Evolutionary conservation across 306 rosid species (phyloP).

Genomic region (Medicago lupulina): DNA sequence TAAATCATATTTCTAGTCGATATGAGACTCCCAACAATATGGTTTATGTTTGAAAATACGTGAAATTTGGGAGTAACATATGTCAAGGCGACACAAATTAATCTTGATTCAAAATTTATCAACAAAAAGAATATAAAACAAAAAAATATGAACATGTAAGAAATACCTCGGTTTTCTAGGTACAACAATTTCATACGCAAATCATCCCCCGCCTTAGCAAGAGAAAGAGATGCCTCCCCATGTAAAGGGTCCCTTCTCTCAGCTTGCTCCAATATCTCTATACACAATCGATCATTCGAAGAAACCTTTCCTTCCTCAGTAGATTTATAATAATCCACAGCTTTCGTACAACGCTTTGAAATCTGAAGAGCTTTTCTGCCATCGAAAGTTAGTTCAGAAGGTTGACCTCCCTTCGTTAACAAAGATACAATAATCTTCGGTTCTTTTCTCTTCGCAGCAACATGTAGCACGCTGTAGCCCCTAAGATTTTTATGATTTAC

Average conservation of each 20-base stretch:
- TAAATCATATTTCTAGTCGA: background rate
- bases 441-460: constrained; percentile 64
- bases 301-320: constrained; percentile 58
- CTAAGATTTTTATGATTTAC: constrained; percentile 60
- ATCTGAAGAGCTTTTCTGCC: constrained; percentile 77
- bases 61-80: background rate
- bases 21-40: background rate
- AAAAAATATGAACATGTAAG: background rate
- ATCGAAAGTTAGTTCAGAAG: constrained; percentile 67
- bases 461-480: constrained; percentile 66
- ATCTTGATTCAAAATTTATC: background rate
- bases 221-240: constrained; percentile 75
- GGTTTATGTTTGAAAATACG: background rate
- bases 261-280: constrained; percentile 80
- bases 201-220: constrained; percentile 76
- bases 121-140: background rate
- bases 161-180: constrained; percentile 75
- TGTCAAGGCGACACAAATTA: background rate
- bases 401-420: constrained; percentile 68
- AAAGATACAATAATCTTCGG: constrained; percentile 73
- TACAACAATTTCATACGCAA: constrained; percentile 67
- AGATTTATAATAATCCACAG: constrained; percentile 50
- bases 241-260: constrained; percentile 71
- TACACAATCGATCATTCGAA: constrained; percentile 55
- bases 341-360: constrained; percentile 57